Evolutionary conservation across 352 stramenopile species (phyloP).

Genomic region (Halophytophthora batemanensis): DNA sequence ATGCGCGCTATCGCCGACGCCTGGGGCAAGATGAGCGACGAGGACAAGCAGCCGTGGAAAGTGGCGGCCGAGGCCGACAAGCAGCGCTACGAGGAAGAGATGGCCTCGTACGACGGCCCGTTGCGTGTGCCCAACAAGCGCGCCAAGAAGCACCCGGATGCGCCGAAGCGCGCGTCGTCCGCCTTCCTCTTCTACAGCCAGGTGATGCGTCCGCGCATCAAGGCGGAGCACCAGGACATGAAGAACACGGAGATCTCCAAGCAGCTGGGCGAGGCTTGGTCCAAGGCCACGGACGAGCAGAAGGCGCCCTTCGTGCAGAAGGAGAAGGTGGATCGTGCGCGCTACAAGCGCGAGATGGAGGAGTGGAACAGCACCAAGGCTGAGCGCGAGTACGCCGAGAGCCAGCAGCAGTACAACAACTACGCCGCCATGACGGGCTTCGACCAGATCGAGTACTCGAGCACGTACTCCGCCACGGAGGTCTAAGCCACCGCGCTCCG

Average conservation of each 20-base stretch:
- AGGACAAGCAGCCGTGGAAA: slow-evolving; percentile 93
- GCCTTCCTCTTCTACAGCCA: slow-evolving; percentile 95
- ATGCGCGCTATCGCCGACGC: slow-evolving; percentile 90
- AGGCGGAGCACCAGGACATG: slow-evolving; percentile 92
- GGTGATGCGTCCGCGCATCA: slow-evolving; percentile 87
- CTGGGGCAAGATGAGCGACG: slow-evolving; percentile 86
- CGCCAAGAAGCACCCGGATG: slow-evolving; percentile 93
- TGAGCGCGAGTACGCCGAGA: slow-evolving; percentile 81
- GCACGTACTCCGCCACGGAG: slow-evolving; percentile 69
- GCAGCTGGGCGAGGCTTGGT: slow-evolving; percentile 91
- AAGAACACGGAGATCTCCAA: slow-evolving; percentile 96
- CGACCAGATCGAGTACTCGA: slow-evolving; percentile 74
- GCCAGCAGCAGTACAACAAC: slow-evolving; percentile 78
- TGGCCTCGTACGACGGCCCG: slow-evolving; percentile 89
- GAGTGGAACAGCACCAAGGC: slow-evolving; percentile 87
- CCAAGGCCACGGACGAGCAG: slow-evolving; percentile 88
- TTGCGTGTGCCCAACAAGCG: slow-evolving; percentile 91
- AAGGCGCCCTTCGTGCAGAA: slow-evolving; percentile 91
- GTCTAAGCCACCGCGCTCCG: slow-evolving; percentile 33
- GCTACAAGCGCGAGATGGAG: slow-evolving; percentile 94
- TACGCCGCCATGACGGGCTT: slow-evolving; percentile 81
- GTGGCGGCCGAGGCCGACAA: slow-evolving; percentile 92
- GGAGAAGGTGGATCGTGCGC: slow-evolving; percentile 87
- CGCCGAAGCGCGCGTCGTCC: slow-evolving; percentile 92
- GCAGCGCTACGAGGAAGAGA: slow-evolving; percentile 93